Conservation (phyloP, 345 rosid species). For the Bruguiera sexangula region DNA sequence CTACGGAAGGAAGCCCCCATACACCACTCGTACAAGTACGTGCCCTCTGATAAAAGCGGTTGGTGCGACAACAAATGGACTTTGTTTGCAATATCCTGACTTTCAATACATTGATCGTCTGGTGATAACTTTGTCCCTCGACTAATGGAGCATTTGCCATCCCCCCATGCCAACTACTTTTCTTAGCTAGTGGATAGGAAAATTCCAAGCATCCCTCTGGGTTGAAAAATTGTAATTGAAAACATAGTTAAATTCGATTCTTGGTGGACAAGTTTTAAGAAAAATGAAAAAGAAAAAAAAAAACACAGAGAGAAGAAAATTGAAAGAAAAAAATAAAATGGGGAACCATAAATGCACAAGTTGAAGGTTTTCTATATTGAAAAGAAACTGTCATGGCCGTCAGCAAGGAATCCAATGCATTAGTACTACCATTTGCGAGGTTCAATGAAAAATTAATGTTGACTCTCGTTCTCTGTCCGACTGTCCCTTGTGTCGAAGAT, state of each 20-base stretch:
- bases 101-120: slow-evolving; percentile 17
- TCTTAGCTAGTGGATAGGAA: slow-evolving; percentile 4
- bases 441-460: too few relatives aligned
- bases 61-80: slow-evolving; percentile 1
- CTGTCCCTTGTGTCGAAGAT: too few relatives aligned
- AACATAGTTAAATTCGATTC: too few relatives aligned
- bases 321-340: background rate
- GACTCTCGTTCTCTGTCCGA: too few relatives aligned
- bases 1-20: slow-evolving; percentile 17
- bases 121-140: slow-evolving; percentile 11
- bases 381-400: too few relatives aligned
- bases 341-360: too few relatives aligned
- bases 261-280: too few relatives aligned
- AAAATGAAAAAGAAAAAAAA: background rate
- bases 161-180: background rate
- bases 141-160: slow-evolving; percentile 6
- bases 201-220: background rate
- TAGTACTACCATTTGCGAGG: too few relatives aligned
- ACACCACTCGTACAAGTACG: slow-evolving; percentile 14
- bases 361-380: too few relatives aligned
- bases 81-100: background rate
- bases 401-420: too few relatives aligned
- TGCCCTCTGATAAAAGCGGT: background rate
- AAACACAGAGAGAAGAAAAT: background rate
- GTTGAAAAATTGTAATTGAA: too few relatives aligned